Evolutionary conservation across 129 eudicot genomes (phyloP).

Genomic region (Flaveria sonorensis): DNA sequence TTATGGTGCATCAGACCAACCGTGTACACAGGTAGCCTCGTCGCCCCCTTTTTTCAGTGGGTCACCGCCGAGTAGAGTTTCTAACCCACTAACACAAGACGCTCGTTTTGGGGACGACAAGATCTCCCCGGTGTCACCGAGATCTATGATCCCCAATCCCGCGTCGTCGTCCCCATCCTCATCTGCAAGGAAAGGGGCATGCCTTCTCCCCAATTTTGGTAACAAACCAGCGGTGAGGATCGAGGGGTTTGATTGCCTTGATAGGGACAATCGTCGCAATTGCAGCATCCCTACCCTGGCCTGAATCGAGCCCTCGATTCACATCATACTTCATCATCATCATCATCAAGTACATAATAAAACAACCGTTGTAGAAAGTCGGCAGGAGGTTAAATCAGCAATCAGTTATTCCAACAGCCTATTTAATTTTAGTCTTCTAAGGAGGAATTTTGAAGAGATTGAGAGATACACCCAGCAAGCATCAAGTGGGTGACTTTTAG

Average conservation of each 20-base stretch:
- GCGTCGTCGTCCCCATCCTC: slow-evolving; percentile 38
- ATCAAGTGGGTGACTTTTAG: slow-evolving; percentile 22
- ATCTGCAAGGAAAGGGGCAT: slow-evolving; percentile 68
- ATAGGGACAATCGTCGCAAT: slow-evolving; percentile 46
- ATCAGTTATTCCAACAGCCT: slow-evolving; percentile 7
- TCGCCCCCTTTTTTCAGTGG: slow-evolving; percentile 98
- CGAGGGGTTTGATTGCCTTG: slow-evolving; percentile 95
- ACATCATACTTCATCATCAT: not conserved
- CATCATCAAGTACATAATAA: slow-evolving; percentile 37
- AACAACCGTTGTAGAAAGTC: slow-evolving; percentile 10
- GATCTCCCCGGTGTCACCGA: slow-evolving; percentile 55
- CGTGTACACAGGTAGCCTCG: slow-evolving; percentile 69
- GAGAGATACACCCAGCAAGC: slow-evolving; percentile 18
- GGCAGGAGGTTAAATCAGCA: slow-evolving; percentile 22
- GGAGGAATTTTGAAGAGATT: slow-evolving; percentile 49
- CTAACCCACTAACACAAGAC: slow-evolving; percentile 95
- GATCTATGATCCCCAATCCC: slow-evolving; percentile 49
- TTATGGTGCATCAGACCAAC: slow-evolving; percentile 49
- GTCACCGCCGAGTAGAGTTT: slow-evolving; percentile 99
- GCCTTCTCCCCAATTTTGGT: slow-evolving; percentile 59
- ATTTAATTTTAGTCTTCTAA: slow-evolving; percentile 40
- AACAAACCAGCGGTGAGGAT: slow-evolving; percentile 88
- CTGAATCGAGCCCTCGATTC: slow-evolving; percentile 34
- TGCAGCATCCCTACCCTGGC: slow-evolving; percentile 98
- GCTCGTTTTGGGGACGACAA: slow-evolving; percentile 77